A percentile compares a stretch with the other conserved stretches of the same genome.
phyloP scores from a whole-genome alignment of 164 flowering plant genomes.

The Macadamia tetraphylla region DNA sequence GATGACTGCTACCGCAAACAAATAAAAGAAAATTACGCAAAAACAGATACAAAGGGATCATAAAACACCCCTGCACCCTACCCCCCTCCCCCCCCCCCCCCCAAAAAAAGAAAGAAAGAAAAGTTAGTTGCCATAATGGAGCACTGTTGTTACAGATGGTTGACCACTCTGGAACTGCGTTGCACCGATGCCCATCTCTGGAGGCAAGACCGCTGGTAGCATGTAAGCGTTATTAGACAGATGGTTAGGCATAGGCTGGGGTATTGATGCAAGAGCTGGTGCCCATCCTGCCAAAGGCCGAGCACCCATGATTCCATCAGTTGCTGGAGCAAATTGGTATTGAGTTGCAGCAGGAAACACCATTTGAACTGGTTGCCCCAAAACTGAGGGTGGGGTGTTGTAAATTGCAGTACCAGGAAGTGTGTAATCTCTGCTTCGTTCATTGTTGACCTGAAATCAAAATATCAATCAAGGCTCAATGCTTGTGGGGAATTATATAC shows the following conservation, averaged over 20 bases:
- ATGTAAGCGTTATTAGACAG: slow-evolving; percentile 40
- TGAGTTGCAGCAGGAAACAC: slow-evolving; percentile 33
- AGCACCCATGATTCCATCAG: slow-evolving; percentile 26
- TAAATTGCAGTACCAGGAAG: slow-evolving; percentile 35
- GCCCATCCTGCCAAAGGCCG: slow-evolving; percentile 46
- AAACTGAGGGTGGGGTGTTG: slow-evolving; percentile 52
- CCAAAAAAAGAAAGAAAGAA: too few species aligned
- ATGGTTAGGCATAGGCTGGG: slow-evolving; percentile 42
- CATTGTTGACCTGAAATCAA: slow-evolving; percentile 70
- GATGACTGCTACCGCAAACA: too few species aligned
- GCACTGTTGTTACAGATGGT: slow-evolving; percentile 23
- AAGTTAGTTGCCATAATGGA: slow-evolving; percentile 30
- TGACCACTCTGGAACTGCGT: slow-evolving; percentile 24
- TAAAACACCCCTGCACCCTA: too few species aligned
- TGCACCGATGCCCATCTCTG: slow-evolving; percentile 32
- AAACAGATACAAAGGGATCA: too few species aligned
- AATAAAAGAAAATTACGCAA: too few species aligned
- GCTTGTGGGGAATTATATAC: too few species aligned
- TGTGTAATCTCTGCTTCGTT: slow-evolving; percentile 84
- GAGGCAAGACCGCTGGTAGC: slow-evolving; percentile 34
- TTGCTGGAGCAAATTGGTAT: slow-evolving; percentile 37
- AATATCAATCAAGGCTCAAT: too few species aligned
- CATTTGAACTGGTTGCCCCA: slow-evolving; percentile 54
- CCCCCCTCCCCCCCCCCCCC: too few species aligned
- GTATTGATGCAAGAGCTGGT: slow-evolving; percentile 17